Evolutionary conservation across 2,329 filamentous ascomycete genomes (phyloP).

Genomic region (Cercospora zeae-maydis): DNA sequence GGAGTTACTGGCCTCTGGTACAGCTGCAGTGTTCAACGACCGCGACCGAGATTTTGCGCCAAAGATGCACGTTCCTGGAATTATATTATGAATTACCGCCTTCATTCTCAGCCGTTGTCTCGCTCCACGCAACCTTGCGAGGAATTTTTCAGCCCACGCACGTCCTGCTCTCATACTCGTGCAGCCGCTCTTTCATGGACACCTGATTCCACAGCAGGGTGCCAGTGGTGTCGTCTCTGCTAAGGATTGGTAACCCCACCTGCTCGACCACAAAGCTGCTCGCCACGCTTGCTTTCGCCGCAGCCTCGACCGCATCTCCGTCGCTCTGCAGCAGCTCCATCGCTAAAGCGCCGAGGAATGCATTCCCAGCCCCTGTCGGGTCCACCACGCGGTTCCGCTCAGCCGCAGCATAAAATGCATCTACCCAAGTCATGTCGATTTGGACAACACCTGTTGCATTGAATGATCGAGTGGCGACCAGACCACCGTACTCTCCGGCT

Average conservation of each 20-base stretch:
- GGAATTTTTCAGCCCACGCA: not conserved
- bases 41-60: not conserved
- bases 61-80: not conserved
- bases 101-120: not conserved
- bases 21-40: not conserved
- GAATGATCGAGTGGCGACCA: slow-evolving; percentile 18
- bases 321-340: slow-evolving; percentile 27
- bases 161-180: slow-evolving; percentile 17
- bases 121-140: not conserved
- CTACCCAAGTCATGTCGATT: slow-evolving; percentile 24
- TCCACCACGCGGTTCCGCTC: slow-evolving; percentile 26
- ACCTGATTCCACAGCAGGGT: slow-evolving; percentile 49
- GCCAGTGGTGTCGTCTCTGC: slow-evolving; percentile 24
- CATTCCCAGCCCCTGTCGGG: slow-evolving; percentile 32
- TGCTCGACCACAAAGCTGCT: slow-evolving; percentile 32
- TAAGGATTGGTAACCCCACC: slow-evolving; percentile 29
- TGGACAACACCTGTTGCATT: slow-evolving; percentile 1
- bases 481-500: slow-evolving; percentile 28
- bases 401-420: slow-evolving; percentile 22
- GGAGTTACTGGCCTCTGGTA: not conserved
- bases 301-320: slow-evolving; percentile 23
- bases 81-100: not conserved
- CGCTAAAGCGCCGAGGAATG: slow-evolving; percentile 32
- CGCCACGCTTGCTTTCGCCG: slow-evolving; percentile 29
- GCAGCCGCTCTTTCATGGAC: slow-evolving; percentile 41